Base-by-base conservation (phyloP, 2,329 filamentous ascomycete species). In the Sclerotinia minor region DNA sequence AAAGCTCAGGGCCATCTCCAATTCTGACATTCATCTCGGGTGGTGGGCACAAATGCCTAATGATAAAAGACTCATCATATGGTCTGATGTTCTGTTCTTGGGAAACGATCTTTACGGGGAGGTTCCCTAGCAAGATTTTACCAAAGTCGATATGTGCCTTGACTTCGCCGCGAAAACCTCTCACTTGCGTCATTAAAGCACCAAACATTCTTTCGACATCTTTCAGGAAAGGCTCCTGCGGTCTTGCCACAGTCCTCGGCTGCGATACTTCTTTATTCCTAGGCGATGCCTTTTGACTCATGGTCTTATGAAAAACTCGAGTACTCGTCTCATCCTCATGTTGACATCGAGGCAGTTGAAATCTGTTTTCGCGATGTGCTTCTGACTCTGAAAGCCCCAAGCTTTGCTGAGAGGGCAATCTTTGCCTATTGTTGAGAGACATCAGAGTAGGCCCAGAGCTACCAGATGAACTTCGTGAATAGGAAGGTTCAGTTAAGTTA, bases 61-160 rank as follows among this genome's bases (percentile, higher is more conserved):
- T 54, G 15, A 67, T 24, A 19, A 19, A 41, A 2, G 53, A 24
- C 17, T 38, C 55, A 7, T 50, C 44, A 44, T 35, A 45, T 24
- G 35, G 57, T 7, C 7, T 67, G 26, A 7, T 67, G 21, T 45
- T 60, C 5, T 32, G 5, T 5, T 71, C 64, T 15, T 63, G 57
- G 5, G 69, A 70, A 63, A 73, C 49, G 11, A 68, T 67, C 7
- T 57, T 67, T 15, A 54, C 38, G 24, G 68, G 58, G 11, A 75
- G 35, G 21, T 67, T 64, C 19, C 59, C 58, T 13, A 75, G 29
- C 2, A 76, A 50, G 26, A 76, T 74, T 5, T 75, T 72, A 50
- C 76, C 76, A 68, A 77, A 76, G 19, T 76, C 69, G 19, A 69
- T 70, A 32, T 73, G 69, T 19, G 77, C 60, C 11, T 32, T 55